Base-by-base conservation (phyloP, 2,329 filamentous ascomycete species). In the Scytalidium sp. region DNA sequence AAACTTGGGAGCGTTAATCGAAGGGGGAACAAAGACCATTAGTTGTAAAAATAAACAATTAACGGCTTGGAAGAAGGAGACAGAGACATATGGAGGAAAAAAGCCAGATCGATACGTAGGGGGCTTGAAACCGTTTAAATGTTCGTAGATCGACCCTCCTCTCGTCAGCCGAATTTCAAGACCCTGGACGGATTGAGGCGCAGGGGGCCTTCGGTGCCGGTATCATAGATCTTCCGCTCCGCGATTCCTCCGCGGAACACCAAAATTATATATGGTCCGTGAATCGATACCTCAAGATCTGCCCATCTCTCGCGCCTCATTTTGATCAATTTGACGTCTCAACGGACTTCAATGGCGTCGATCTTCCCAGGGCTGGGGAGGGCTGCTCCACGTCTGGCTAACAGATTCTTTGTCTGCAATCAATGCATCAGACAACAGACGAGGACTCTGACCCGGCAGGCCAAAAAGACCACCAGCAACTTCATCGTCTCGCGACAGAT, bases 391-490 rank as follows among this genome's bases (percentile, higher is more conserved):
- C 52, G 50, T 36, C 53, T 66, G 45, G 56, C 60, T 13, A 51
- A 43, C 8, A 56, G 64, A 46, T 62, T 67, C 53, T 64, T 65
- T 41, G 52, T 63, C 42, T 65, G 61, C 39, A 61, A 60, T 42
- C 59, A 60, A 58, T 65, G 60, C 45, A 48, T 59, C 3, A 60
- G 44, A 25, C 21, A 56, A 19, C 52, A 55, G 43, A 40, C 53
- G 5, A 51, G 41, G 19, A 50, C 56, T 19, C 17, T 49, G 21
- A 27, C 49, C 15, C 46, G 46, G 19, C 49, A 36, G 27, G 32
- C 57, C 2, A 53, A 53, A 43, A 46, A 57, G 10, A 54, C 57
- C n/a, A n/a, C n/a, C 8, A 50, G 55, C 5, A 62, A 60, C 46
- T 50, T 56, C 15, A 52, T 48, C 40, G 36, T 56, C 9, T 56